Percentiles rank a stretch among this genome's conserved stretches.
phyloP scores from a whole-genome alignment of 805 yeast species.

The Teunomyces stri region DNA sequence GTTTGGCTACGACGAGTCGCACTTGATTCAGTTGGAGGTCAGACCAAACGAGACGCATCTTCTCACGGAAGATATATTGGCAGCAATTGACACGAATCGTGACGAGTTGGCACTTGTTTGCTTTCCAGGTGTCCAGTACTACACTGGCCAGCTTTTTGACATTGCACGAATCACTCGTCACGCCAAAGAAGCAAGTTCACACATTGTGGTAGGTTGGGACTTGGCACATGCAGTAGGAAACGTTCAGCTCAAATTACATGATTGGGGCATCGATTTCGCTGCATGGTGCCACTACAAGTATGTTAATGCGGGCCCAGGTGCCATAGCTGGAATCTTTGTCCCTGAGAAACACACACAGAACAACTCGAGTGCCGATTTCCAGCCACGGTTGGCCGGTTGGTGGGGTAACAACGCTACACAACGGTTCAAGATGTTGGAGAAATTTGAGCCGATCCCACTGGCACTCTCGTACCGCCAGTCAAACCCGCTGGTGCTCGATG shows the following conservation, averaged over 20 bases:
- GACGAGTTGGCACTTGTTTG: slow-evolving; percentile 70
- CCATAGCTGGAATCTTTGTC: slow-evolving; percentile 81
- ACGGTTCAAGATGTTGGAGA: slow-evolving; percentile 76
- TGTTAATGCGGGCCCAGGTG: slow-evolving; percentile 91
- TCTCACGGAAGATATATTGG: slow-evolving; percentile 61
- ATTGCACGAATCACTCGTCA: slow-evolving; percentile 64
- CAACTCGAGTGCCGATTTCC: slow-evolving; percentile 28
- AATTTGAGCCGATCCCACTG: slow-evolving; percentile 76
- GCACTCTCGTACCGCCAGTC: slow-evolving; percentile 89
- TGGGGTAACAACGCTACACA: slow-evolving; percentile 81
- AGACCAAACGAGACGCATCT: slow-evolving; percentile 54
- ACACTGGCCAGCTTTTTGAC: slow-evolving; percentile 85
- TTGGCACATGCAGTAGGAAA: slow-evolving; percentile 94
- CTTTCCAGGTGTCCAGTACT: slow-evolving; percentile 87
- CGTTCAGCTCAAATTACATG: slow-evolving; percentile 71
- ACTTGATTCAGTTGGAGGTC: slow-evolving; percentile 64
- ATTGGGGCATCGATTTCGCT: slow-evolving; percentile 92
- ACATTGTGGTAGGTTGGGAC: slow-evolving; percentile 84
- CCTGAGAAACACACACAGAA: slow-evolving; percentile 49
- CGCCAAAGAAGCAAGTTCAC: slow-evolving; percentile 44
- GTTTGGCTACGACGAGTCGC: slow-evolving; percentile 49
- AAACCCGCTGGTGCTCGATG: slow-evolving; percentile 85
- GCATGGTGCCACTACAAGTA: slow-evolving; percentile 94
- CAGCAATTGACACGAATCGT: slow-evolving; percentile 51
- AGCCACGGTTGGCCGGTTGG: slow-evolving; percentile 91